A percentile compares a stretch with the other conserved stretches of the same genome.
These are phyloP conservation scores for Ceratobasidium sp. DNA, from an alignment of 1,284 basidiomycete genomes.

Conservation along the genomic window DNA sequence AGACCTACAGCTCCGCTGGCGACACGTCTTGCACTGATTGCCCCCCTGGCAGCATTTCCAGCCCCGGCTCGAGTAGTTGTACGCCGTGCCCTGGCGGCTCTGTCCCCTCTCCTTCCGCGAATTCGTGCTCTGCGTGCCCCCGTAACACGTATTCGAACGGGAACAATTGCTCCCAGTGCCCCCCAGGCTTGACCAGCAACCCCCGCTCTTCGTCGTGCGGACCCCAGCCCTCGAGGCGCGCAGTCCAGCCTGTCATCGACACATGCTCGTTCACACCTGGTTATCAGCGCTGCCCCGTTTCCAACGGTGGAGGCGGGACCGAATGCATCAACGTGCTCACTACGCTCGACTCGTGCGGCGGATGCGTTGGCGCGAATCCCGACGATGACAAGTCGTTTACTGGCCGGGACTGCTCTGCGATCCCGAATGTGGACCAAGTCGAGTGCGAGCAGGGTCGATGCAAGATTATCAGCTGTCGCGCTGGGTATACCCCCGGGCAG, in stretches of 20 bases:
- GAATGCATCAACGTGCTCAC: conserved; percentile 9
- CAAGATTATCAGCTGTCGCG: not conserved
- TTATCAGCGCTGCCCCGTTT: not conserved
- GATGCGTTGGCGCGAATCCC: not conserved
- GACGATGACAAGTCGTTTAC: not conserved
- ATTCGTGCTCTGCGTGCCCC: conserved; percentile 2
- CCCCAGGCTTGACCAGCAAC: not conserved
- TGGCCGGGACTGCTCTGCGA: conserved; percentile 9
- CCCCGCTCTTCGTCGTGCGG: conserved; percentile 21
- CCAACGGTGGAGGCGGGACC: not conserved
- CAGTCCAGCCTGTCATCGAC: not conserved
- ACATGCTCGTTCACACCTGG: not conserved
- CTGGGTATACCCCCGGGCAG: not conserved
- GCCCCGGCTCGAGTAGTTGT: not conserved
- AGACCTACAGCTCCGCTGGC: not conserved
- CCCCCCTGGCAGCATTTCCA: conserved; percentile 1
- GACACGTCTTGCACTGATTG: not conserved
- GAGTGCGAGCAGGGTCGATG: conserved; percentile 7
- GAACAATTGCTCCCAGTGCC: not conserved
- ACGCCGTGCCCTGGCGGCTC: conserved; percentile 3
- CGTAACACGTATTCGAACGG: conserved; percentile 14
- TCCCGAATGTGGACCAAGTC: conserved; percentile 16
- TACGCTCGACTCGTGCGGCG: conserved; percentile 30
- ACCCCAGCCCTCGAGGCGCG: conserved; percentile 20
- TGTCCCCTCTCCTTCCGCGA: not conserved